Conservation (phyloP, 495 filamentous ascomycete genomes). For the Daldinia concentrica region DNA sequence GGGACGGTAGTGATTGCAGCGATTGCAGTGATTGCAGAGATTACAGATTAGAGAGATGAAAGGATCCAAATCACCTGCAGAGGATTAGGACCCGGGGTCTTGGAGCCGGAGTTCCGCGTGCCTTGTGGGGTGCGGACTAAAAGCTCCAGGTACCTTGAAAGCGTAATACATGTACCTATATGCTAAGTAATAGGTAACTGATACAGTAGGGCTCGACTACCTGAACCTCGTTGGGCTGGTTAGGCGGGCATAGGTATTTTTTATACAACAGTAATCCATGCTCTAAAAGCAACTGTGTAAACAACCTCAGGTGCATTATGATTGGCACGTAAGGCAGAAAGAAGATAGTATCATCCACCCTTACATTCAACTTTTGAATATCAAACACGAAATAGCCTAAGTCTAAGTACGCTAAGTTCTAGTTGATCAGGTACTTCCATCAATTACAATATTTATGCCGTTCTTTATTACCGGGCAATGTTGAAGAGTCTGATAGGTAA, state of each 20-base stretch:
- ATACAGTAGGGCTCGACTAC: neutral
- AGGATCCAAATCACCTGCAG: conserved; percentile 38
- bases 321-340: neutral
- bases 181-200: too few relatives aligned
- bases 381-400: conserved; percentile 14
- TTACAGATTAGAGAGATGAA: conserved; percentile 12
- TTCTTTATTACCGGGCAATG: conserved; percentile 5
- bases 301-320: neutral
- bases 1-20: neutral
- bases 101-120: conserved; percentile 40
- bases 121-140: conserved; percentile 27
- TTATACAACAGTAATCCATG: neutral
- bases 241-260: too few relatives aligned
- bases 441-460: conserved; percentile 7
- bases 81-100: conserved; percentile 28
- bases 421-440: neutral
- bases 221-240: too few relatives aligned
- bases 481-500: neutral
- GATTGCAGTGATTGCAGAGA: neutral
- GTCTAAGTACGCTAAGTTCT: neutral
- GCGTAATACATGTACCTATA: neutral
- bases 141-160: conserved; percentile 12
- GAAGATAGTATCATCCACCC: neutral
- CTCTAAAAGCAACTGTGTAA: neutral
- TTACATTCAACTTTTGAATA: neutral